Percentiles rank a stretch among this genome's conserved stretches.
These are phyloP conservation scores for Helianthus tuberosus DNA, from an alignment of 129 eudicot genomes.

Conservation along the genomic window DNA sequence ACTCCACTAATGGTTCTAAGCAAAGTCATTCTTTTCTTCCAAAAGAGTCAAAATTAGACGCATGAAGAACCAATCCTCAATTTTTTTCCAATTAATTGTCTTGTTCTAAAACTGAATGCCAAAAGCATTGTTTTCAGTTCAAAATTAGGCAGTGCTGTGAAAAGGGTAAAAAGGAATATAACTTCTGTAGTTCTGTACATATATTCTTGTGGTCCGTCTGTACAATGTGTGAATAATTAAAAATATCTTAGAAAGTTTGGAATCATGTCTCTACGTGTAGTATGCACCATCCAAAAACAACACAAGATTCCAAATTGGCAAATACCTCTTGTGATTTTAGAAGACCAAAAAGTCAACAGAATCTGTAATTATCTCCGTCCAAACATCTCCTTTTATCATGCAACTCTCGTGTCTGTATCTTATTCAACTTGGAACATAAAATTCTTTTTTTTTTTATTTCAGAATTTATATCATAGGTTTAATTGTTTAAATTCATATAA, in stretches of 20 bases:
- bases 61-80: constrained; percentile 9
- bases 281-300: constrained; percentile 29
- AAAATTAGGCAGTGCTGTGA: background rate
- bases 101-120: background rate
- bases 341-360: constrained; percentile 30
- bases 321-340: constrained; percentile 17
- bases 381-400: background rate
- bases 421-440: background rate
- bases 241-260: background rate
- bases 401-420: background rate
- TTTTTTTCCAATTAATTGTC: constrained; percentile 23
- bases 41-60: constrained; percentile 28
- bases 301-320: constrained; percentile 26
- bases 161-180: constrained; percentile 13
- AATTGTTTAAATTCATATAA: too few relatives aligned
- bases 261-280: background rate
- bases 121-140: background rate
- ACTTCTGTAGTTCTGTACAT: background rate
- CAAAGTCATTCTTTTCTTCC: constrained; percentile 36
- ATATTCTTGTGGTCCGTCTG: background rate
- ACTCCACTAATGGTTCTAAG: constrained; percentile 18
- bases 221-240: background rate
- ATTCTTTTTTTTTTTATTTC: background rate
- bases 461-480: too few relatives aligned
- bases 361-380: constrained; percentile 39